A percentile compares a stretch with the other conserved stretches of the same genome.
Evolutionary conservation across 257 asterid species (phyloP).

Genomic region (Rauvolfia tetraphylla): DNA sequence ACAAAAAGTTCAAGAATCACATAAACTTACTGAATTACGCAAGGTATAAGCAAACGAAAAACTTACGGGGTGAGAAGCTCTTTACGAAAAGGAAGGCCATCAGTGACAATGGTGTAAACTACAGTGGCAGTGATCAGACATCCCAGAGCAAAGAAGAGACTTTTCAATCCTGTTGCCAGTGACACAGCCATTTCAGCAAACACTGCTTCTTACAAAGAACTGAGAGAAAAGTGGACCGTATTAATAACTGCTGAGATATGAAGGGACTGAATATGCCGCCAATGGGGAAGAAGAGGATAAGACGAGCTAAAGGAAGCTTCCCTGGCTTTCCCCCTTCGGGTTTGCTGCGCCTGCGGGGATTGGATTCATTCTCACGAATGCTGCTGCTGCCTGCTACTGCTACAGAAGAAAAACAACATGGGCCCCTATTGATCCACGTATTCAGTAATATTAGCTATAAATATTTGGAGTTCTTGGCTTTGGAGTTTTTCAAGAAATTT

Average conservation of each 20-base stretch:
- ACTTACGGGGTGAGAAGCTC: conserved; percentile 73
- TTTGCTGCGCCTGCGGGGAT: background rate
- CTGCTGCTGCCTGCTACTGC: background rate
- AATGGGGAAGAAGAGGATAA: background rate
- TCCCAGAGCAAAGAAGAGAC: conserved; percentile 53
- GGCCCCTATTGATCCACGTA: background rate
- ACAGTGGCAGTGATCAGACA: conserved; percentile 47
- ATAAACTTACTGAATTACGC: background rate
- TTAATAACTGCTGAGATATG: background rate
- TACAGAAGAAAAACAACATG: background rate
- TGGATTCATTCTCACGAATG: background rate
- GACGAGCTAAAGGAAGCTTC: background rate
- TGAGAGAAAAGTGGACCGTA: background rate
- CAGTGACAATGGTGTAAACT: conserved; percentile 53
- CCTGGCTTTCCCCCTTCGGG: background rate
- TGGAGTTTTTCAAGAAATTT: too few species aligned
- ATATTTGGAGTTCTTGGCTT: too few species aligned
- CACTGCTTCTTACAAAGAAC: background rate
- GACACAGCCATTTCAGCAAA: conserved; percentile 37
- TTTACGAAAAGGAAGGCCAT: conserved; percentile 75
- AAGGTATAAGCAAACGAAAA: too few species aligned
- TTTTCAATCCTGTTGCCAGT: conserved; percentile 45
- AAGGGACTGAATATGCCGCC: background rate
- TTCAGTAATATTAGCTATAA: too few species aligned
- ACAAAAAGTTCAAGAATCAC: background rate